Percentiles rank a stretch among this genome's conserved stretches.
These are phyloP conservation scores for Amanita inopinata DNA, from an alignment of 768 basidiomycete species.

Conservation along the genomic window DNA sequence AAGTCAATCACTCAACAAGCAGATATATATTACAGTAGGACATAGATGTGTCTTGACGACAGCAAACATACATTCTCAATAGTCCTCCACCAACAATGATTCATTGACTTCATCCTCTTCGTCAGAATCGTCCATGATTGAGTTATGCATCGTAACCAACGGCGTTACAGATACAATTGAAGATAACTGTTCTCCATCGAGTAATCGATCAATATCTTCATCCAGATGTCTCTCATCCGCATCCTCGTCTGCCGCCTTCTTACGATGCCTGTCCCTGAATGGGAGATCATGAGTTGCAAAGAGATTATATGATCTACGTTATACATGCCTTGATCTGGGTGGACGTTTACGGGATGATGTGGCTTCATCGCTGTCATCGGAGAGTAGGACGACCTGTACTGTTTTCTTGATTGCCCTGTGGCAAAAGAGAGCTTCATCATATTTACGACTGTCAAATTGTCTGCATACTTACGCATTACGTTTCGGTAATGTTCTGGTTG, in stretches of 20 bases:
- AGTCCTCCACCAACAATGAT: slow-evolving; percentile 26
- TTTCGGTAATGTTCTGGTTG: slow-evolving; percentile 46
- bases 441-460: not conserved
- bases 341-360: slow-evolving; percentile 11
- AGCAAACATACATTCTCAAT: not conserved
- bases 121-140: slow-evolving; percentile 43
- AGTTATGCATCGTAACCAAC: slow-evolving; percentile 26
- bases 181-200: slow-evolving; percentile 18
- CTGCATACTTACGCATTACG: slow-evolving; percentile 44
- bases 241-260: slow-evolving; percentile 15
- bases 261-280: slow-evolving; percentile 7
- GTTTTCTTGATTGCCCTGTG: slow-evolving; percentile 32
- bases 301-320: slow-evolving; percentile 11
- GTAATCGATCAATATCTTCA: slow-evolving; percentile 28
- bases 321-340: slow-evolving; percentile 11
- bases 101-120: slow-evolving; percentile 47
- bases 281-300: not conserved
- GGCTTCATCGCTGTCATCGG: slow-evolving; percentile 25
- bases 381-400: slow-evolving; percentile 22
- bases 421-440: not conserved
- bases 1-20: not conserved
- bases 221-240: slow-evolving; percentile 33
- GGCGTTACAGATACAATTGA: slow-evolving; percentile 12
- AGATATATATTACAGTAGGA: not conserved
- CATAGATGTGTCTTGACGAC: not conserved